phyloP scores from a whole-genome alignment of 1,139 yeast genomes.

The Nematodospora anomalae region DNA sequence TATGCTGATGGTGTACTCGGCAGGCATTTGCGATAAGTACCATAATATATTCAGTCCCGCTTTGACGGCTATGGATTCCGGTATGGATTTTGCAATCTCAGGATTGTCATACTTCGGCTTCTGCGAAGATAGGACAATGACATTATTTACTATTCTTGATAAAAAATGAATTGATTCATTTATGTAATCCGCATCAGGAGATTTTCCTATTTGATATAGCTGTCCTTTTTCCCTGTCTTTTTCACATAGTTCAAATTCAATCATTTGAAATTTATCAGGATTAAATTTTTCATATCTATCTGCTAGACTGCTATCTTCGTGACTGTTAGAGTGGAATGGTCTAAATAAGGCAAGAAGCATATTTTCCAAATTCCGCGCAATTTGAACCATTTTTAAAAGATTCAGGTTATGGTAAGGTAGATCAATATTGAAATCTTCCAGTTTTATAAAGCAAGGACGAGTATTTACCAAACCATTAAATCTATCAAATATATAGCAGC shows the following conservation, averaged over 20 bases:
- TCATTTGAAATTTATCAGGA: conserved; percentile 25
- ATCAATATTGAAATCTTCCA: conserved; percentile 34
- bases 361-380: conserved; percentile 26
- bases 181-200: conserved; percentile 15
- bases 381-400: conserved; percentile 28
- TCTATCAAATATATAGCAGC: conserved; percentile 34
- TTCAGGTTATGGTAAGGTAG: conserved; percentile 29
- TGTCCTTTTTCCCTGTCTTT: conserved; percentile 16
- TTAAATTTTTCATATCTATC: conserved; percentile 22
- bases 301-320: neutral
- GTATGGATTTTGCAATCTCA: conserved; percentile 23
- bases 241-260: conserved; percentile 29
- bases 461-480: conserved; percentile 31
- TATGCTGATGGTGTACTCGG: conserved; percentile 23
- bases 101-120: conserved; percentile 29
- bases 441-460: conserved; percentile 26
- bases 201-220: conserved; percentile 2
- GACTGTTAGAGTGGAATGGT: conserved; percentile 21
- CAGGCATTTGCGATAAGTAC: conserved; percentile 23
- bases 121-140: conserved; percentile 26
- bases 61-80: conserved; percentile 22
- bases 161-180: conserved; percentile 24
- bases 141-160: conserved; percentile 29
- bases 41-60: conserved; percentile 31
- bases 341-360: conserved; percentile 27